A percentile compares a stretch with the other conserved stretches of the same genome.
phyloP scores from a whole-genome alignment of 345 rosid species.

The Leavenworthia alabamica region DNA sequence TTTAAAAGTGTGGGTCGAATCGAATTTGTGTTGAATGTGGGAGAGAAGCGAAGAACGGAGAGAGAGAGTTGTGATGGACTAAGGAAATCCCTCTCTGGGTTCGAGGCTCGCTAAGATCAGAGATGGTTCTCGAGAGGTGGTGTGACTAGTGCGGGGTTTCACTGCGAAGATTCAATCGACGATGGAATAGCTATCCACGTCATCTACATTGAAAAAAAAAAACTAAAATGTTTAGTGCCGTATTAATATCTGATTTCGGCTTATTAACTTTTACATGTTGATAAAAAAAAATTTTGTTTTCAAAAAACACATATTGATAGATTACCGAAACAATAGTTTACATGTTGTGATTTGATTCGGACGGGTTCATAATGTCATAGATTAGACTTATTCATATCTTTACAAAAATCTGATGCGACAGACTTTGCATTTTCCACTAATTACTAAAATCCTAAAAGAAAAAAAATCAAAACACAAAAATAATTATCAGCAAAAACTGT shows the following conservation, averaged over 20 bases:
- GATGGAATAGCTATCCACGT: constrained; percentile 18
- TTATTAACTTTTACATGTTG: too few species aligned
- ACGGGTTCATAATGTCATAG: too few species aligned
- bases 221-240: neutral
- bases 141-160: constrained; percentile 10
- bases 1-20: neutral
- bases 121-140: constrained; percentile 20
- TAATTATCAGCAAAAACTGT: neutral
- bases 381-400: too few species aligned
- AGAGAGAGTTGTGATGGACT: constrained; percentile 11
- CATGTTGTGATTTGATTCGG: too few species aligned
- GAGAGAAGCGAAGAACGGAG: constrained; percentile 3
- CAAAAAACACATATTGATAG: too few species aligned
- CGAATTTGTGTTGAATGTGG: constrained; percentile 8
- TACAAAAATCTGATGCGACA: too few species aligned
- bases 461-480: neutral
- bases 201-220: neutral
- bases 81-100: constrained; percentile 21
- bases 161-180: neutral
- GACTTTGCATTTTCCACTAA: neutral
- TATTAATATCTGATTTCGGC: too few species aligned
- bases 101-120: neutral
- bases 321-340: too few species aligned
- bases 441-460: neutral
- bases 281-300: too few species aligned